phyloP scores from a whole-genome alignment of 192 early-diverging fungal species.

The Lunasporangiospora selenospora region DNA sequence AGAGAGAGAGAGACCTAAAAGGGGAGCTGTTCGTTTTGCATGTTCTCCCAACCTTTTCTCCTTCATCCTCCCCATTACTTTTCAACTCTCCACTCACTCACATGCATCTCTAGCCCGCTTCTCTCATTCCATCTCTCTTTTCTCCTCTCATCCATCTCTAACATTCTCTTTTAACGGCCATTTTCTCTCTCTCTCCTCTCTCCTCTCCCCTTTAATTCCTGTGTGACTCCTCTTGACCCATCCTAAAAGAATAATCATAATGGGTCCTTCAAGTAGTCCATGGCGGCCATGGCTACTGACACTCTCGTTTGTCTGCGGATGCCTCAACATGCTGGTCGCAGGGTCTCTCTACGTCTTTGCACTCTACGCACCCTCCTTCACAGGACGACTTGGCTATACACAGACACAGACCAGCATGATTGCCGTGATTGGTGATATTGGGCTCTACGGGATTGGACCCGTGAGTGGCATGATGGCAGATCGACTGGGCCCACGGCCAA shows the following conservation, averaged over 20 bases:
- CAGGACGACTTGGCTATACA: slow-evolving; percentile 18
- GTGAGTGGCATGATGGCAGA: slow-evolving; percentile 32
- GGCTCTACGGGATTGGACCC: slow-evolving; percentile 48
- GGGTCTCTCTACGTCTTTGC: slow-evolving; percentile 42
- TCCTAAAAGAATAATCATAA: not conserved
- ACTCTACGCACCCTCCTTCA: slow-evolving; percentile 39
- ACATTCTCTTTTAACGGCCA: not conserved
- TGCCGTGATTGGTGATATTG: slow-evolving; percentile 41
- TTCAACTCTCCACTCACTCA: too few species aligned
- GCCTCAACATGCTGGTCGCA: slow-evolving; percentile 36
- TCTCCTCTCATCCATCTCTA: not conserved
- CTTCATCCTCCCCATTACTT: too few species aligned
- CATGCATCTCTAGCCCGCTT: too few species aligned
- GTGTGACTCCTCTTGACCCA: not conserved
- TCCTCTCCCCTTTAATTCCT: not conserved
- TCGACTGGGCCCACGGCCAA: slow-evolving; percentile 22
- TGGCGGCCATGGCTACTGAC: slow-evolving; percentile 15
- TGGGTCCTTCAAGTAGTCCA: not conserved
- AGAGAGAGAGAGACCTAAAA: too few species aligned
- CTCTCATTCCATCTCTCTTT: not conserved
- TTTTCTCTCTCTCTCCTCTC: not conserved
- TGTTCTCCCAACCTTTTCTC: too few species aligned
- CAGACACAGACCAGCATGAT: slow-evolving; percentile 38
- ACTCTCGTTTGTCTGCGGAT: slow-evolving; percentile 20
- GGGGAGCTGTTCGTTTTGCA: too few species aligned